Evolutionary conservation across 768 basidiomycete genomes (phyloP).

Genomic region (Termitomyces sp.): DNA sequence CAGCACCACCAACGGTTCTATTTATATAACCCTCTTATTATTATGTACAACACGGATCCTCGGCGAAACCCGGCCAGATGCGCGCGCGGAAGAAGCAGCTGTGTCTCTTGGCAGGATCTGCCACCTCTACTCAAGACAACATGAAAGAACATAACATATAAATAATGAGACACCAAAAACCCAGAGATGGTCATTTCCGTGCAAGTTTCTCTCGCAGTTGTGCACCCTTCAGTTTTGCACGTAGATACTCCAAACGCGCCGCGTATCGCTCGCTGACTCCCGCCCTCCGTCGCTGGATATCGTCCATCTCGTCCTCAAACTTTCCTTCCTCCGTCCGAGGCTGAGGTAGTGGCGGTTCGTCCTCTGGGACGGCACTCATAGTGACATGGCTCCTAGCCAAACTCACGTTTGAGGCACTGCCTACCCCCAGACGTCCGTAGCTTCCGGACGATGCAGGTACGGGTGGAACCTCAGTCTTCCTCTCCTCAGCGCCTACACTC

Average conservation of each 20-base stretch:
- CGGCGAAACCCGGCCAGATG: conserved; percentile 23
- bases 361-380: conserved; percentile 50
- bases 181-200: conserved; percentile 42
- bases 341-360: conserved; percentile 27
- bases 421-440: conserved; percentile 28
- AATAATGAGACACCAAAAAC: neutral
- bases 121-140: neutral
- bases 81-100: neutral
- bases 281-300: conserved; percentile 63
- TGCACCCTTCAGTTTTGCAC: conserved; percentile 79
- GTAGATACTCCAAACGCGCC: conserved; percentile 71
- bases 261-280: conserved; percentile 75
- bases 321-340: conserved; percentile 28
- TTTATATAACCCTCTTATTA: conserved; percentile 1
- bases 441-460: conserved; percentile 30
- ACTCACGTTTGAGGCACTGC: conserved; percentile 41
- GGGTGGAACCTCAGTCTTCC: conserved; percentile 30
- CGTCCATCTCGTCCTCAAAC: conserved; percentile 58
- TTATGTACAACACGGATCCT: neutral
- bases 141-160: conserved; percentile 16
- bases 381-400: conserved; percentile 50
- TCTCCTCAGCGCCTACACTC: conserved; percentile 48
- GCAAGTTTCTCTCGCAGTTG: conserved; percentile 80
- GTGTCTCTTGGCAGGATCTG: neutral
- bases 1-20: conserved; percentile 7